Evolutionary conservation across 2,329 filamentous ascomycete species (phyloP).

Genomic region (Aplosporella prunicola): DNA sequence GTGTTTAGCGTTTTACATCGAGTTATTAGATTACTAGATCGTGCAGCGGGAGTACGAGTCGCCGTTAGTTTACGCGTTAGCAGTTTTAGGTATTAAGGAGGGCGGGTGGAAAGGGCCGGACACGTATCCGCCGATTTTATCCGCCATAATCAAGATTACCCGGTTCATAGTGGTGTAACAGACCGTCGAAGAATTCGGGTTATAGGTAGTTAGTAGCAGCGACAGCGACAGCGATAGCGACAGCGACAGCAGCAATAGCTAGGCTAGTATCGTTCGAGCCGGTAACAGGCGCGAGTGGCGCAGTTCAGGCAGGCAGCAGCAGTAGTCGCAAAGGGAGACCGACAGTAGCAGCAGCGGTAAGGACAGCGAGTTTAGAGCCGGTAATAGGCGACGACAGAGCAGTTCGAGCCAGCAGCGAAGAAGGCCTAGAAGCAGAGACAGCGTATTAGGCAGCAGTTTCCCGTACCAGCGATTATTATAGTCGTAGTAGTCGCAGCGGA

Average conservation of each 20-base stretch:
- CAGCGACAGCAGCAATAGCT: conserved; percentile 8
- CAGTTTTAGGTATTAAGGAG: conserved; percentile 16
- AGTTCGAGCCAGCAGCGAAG: too few species aligned
- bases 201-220: background rate
- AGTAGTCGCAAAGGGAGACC: too few species aligned
- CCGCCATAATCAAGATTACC: conserved; percentile 15
- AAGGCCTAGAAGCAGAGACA: too few species aligned
- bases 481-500: too few species aligned
- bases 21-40: conserved; percentile 14
- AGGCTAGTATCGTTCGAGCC: background rate
- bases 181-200: conserved; percentile 11
- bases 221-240: conserved; percentile 9
- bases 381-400: too few species aligned
- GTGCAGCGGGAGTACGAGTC: conserved; percentile 15
- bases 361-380: background rate
- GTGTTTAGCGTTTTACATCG: conserved; percentile 17
- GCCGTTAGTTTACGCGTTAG: conserved; percentile 15
- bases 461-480: too few species aligned
- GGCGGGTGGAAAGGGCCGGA: conserved; percentile 14
- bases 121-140: conserved; percentile 15
- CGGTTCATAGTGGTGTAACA: conserved; percentile 18
- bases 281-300: too few species aligned
- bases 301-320: too few species aligned
- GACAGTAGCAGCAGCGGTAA: background rate
- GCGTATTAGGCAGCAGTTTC: too few species aligned